Evolutionary conservation across 2,329 filamentous ascomycete species (phyloP), one percentile per base, ranked within the genome.

Genomic region (Neonectria faginata): DNA sequence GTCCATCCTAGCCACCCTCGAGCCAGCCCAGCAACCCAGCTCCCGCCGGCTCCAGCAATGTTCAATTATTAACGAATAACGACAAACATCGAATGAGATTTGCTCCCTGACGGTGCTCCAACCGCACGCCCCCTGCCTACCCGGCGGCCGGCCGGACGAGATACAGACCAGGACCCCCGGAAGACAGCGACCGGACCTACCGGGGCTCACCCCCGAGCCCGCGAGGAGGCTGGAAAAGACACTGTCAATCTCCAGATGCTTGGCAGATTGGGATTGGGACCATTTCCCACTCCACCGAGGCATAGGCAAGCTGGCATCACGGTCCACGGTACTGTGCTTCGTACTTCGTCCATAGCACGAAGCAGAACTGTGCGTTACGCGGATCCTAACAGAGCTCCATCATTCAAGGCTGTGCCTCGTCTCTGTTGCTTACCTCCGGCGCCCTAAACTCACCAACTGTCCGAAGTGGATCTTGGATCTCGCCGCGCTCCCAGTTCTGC

Each of bases 191-290:
- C 61, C 61, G 61, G 61, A 64, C 42, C 55, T 59, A 52, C 61
- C 61, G 61, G 61, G 61, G 61, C 56, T 60, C 56, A 51, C 56
- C 51, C 61, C 61, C 61, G 61, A 64, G 61, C 56, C 45, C 50
- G 61, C 47, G 47, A 72, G 67, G 71, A 70, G 68, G 71, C 62
- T 72, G 68, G 66, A 69, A 59, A 68, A 64, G 61, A 58, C 59
- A 73, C 53, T 44, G 54, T 65, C 67, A 70, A 70, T 62, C 57
- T 68, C 67, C 67, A 73, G 64, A 64, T 70, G 67, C 70, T 72
- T 69, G 69, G 70, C 69, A 67, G 62, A 65, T 66, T 64, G 60
- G 65, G 62, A 61, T 51, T 60, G 42, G 57, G 25, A n/a, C 65
- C 55, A 54, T 65, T 71, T 62, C 54, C 67, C 67, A 64, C 57